phyloP scores from a whole-genome alignment of 805 yeast genomes.

The Metschnikowia amazonensis region DNA sequence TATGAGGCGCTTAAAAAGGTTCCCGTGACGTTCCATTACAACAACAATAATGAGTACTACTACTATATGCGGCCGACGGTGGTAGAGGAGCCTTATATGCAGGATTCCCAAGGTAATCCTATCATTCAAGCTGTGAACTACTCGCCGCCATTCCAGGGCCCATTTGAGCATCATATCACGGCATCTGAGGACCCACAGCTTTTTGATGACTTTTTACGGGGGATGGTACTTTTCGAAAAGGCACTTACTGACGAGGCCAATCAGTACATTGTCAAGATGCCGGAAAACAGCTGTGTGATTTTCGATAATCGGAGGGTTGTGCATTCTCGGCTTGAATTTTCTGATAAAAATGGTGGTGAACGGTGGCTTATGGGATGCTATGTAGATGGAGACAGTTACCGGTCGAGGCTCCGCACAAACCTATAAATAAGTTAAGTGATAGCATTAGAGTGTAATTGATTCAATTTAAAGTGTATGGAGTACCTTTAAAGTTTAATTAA shows the following conservation, averaged over 20 bases:
- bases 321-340: conserved; percentile 54
- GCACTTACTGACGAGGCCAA: conserved; percentile 50
- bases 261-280: conserved; percentile 51
- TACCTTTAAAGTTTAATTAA: too few relatives aligned
- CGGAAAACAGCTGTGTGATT: conserved; percentile 59
- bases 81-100: conserved; percentile 38
- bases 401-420: conserved; percentile 45
- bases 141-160: conserved; percentile 83
- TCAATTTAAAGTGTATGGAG: too few relatives aligned
- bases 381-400: conserved; percentile 64
- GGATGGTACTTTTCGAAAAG: conserved; percentile 57
- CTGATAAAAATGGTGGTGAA: conserved; percentile 43
- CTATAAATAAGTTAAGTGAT: not conserved
- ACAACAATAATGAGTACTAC: conserved; percentile 58
- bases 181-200: conserved; percentile 27
- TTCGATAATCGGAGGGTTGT: conserved; percentile 69
- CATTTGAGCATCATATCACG: conserved; percentile 57
- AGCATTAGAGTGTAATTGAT: too few relatives aligned
- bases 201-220: conserved; percentile 56
- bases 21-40: conserved; percentile 68
- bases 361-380: conserved; percentile 79
- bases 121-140: conserved; percentile 59
- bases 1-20: conserved; percentile 57
- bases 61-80: conserved; percentile 59
- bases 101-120: conserved; percentile 29